phyloP scores from a whole-genome alignment of 805 yeast genomes.

The Nakazawaea holstii region DNA sequence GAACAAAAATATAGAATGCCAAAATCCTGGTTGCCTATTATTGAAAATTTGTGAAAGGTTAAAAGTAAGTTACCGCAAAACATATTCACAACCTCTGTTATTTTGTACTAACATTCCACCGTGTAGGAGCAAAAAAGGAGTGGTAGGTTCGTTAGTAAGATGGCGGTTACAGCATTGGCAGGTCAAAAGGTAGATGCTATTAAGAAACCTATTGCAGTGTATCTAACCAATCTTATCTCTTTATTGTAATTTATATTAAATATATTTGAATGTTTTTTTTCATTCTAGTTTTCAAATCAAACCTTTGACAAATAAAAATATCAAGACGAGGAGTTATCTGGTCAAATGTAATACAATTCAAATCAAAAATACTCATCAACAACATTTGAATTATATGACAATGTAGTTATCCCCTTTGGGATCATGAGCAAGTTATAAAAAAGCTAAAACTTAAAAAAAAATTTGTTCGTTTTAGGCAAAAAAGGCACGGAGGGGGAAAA shows the following conservation, averaged over 20 bases:
- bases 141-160: not conserved
- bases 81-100: not conserved
- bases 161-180: not conserved
- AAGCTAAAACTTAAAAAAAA: too few species aligned
- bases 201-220: not conserved
- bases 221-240: not conserved
- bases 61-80: not conserved
- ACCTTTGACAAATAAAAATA: too few species aligned
- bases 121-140: not conserved
- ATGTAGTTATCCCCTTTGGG: too few species aligned
- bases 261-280: too few species aligned
- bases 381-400: too few species aligned
- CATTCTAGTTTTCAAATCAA: too few species aligned
- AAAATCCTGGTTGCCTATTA: not conserved
- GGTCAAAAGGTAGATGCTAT: not conserved
- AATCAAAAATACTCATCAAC: too few species aligned
- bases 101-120: not conserved
- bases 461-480: too few species aligned
- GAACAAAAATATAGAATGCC: not conserved
- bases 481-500: too few species aligned
- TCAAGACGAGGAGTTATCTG: too few species aligned
- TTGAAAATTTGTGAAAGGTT: not conserved
- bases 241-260: not conserved
- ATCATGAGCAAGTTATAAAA: too few species aligned
- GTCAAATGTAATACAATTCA: too few species aligned